These are phyloP conservation scores for Aspergillus awamori DNA, from an alignment of 2,329 filamentous ascomycete genomes.

Conservation along the genomic window DNA sequence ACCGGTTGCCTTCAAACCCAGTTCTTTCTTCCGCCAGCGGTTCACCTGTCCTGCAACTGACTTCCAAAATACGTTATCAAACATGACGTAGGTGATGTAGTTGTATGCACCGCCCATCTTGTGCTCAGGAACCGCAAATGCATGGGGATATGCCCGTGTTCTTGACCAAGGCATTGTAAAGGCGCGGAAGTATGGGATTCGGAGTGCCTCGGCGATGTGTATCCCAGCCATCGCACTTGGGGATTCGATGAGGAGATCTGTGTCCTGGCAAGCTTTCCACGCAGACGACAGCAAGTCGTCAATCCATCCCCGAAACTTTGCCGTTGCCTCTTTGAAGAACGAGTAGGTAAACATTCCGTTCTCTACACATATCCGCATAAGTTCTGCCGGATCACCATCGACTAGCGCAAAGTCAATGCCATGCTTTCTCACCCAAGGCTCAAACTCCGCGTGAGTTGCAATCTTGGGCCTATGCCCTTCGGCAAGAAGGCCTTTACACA, in stretches of 20 bases:
- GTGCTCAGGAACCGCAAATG: constrained; percentile 87
- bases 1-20: constrained; percentile 77
- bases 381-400: constrained; percentile 85
- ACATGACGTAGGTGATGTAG: constrained; percentile 91
- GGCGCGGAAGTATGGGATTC: constrained; percentile 92
- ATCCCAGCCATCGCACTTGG: constrained; percentile 97
- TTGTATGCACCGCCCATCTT: constrained; percentile 97
- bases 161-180: constrained; percentile 99
- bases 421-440: constrained; percentile 84
- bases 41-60: constrained; percentile 90
- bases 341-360: constrained; percentile 95
- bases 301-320: constrained; percentile 91
- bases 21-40: constrained; percentile 79
- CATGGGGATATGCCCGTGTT: constrained; percentile 92
- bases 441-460: constrained; percentile 89
- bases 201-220: constrained; percentile 90
- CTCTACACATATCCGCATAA: constrained; percentile 95
- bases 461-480: constrained; percentile 88
- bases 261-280: constrained; percentile 80
- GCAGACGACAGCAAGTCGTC: constrained; percentile 82
- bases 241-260: constrained; percentile 90
- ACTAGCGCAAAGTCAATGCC: constrained; percentile 91
- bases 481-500: constrained; percentile 85
- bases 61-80: constrained; percentile 96
- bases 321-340: constrained; percentile 84